A percentile compares a stretch with the other conserved stretches of the same genome.
Conservation (phyloP, 768 basidiomycete genomes). For the Phaeolepiota aurea region DNA sequence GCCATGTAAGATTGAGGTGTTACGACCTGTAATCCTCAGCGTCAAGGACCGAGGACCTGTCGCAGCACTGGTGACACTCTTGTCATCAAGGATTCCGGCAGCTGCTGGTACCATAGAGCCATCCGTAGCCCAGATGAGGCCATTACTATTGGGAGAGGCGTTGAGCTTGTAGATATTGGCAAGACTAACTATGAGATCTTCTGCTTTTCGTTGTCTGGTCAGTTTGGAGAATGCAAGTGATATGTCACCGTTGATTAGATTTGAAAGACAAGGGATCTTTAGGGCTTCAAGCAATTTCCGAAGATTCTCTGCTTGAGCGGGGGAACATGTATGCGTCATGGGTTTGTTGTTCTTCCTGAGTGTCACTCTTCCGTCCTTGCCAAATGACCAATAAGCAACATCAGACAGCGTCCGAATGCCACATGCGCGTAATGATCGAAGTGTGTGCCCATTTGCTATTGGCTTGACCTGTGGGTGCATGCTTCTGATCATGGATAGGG, state of each 20-base stretch:
- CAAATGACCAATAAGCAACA: background rate
- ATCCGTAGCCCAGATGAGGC: constrained; percentile 12
- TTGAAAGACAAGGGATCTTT: background rate
- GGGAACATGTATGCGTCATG: background rate
- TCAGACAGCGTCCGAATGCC: background rate
- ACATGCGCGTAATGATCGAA: constrained; percentile 3
- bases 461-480: background rate
- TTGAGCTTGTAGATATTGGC: background rate
- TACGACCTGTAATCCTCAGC: constrained; percentile 9
- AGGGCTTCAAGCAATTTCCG: background rate
- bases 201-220: background rate
- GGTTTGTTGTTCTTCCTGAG: background rate
- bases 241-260: background rate
- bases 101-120: constrained; percentile 16
- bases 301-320: background rate
- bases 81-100: constrained; percentile 10
- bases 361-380: background rate
- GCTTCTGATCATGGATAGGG: constrained; percentile 1
- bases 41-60: constrained; percentile 9
- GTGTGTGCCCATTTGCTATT: constrained; percentile 1
- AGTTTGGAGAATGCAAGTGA: background rate
- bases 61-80: constrained; percentile 10
- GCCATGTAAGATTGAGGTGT: constrained; percentile 13
- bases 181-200: constrained; percentile 1
- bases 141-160: background rate